Base-by-base conservation (phyloP, 257 asterid genomes). In the Cordia subcordata region DNA sequence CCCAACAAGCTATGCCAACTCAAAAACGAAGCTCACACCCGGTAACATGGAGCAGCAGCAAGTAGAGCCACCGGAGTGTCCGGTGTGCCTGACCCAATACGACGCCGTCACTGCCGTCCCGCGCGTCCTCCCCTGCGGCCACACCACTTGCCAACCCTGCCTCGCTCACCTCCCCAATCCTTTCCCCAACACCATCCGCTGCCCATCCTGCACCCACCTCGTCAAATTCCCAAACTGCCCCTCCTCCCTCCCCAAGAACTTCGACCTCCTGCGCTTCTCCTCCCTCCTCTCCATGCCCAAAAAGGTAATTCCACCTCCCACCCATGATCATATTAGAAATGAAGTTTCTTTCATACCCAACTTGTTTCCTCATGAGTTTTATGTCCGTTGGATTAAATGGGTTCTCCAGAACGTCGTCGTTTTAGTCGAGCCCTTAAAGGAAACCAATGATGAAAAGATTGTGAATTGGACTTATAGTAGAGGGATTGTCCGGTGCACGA, bases 101-200 rank as follows among this genome's bases (percentile, higher is more conserved):
- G 91, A 78, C 68, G 75, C 78, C 67, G 72, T 56, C 9, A 61
- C 87, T 27, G 38, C 57, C 61, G 49, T 92, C 72, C 98, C 98
- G 0, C 95, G 94, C 18, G 95, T 92, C 55, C 90, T 92, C 58
- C 62, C 85, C 33, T 92, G 98, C 59, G 98, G 98, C 78, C 98
- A 92, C 75, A 80, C 94, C 58, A 76, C 81, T 73, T 92, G 98
- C 54, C 83, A 86, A 46, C 74, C 70, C 66, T 92, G 98, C 76
- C 78, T 92, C 37, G 61, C 72, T 5, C 94, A 74, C 70, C 88
- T 92, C 55, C 88, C 85, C 54, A 78, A 77, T 27, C 94, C 96
- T 23, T 92, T 82, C 58, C 82, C 90, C 20, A 33, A 68, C 68
- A 81, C 96, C 13, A 71, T 82, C 70, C 85, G 98, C 57, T 92